Base-by-base conservation (phyloP, 495 filamentous ascomycete species). In the Bombardia bombarda region DNA sequence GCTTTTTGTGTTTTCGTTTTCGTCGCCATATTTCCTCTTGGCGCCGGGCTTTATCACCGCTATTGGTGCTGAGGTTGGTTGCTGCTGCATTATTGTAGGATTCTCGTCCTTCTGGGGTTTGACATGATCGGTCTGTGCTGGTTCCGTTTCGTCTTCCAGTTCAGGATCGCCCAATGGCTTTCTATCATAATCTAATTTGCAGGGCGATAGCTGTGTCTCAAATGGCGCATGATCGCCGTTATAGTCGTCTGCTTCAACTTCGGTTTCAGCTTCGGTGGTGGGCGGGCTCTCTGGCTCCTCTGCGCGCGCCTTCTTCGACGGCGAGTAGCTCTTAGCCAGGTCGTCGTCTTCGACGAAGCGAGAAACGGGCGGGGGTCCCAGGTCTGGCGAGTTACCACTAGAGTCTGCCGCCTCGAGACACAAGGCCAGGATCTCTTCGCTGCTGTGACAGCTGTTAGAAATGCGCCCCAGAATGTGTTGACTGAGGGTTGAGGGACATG, bases 311-410 rank as follows among this genome's bases (percentile, higher is more conserved):
- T 39, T 46, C 31, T 49, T 61, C 18, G 42, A 34, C 3, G 61
- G 55, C 43, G 61, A 70, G 46, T 72, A 66, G 38, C 73, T 66
- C 52, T 80, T 82, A 20, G 77, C 75, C 1, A 75, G 65, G 41
- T 79, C 77, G 41, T 79, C 77, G 32, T 82, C 81, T 39, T 78
- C 69, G 9, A 80, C 74, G 48, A 75, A 79, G 40, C 78, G 76
- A 1, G 75, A 84, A 8, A 84, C 67, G 14, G 78, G 74, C 32
- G 80, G 75, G 6, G 83, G 79, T 9, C 79, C 80, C 32, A 84
- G 64, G 31, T 84, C 81, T 0, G 82, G 80, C 6, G 82, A 86
- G 32, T 80, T 74, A 21, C 32, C 14, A 18, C 63, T 68, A 40
- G 51, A 47, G 26, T 73, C 67, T 3, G 59, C 68, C 7, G 67